Conservation (phyloP, 2,329 filamentous ascomycete species). For the Cladosporium cucumerinum region DNA sequence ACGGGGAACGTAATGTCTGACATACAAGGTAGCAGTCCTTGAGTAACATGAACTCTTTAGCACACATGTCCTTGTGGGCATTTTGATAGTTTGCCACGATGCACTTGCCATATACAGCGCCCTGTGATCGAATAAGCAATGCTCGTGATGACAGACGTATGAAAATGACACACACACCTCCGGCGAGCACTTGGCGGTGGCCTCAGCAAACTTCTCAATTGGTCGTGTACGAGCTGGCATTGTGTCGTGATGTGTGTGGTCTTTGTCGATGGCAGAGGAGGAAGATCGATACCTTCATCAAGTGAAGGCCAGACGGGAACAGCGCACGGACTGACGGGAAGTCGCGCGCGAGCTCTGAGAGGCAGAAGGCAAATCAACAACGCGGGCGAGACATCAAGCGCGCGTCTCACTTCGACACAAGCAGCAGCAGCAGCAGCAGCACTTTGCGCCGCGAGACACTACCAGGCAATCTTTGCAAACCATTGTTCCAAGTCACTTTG, state of each 20-base stretch:
- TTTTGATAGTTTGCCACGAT: conserved; percentile 86
- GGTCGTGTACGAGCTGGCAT: conserved; percentile 54
- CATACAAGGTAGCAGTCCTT: conserved; percentile 77
- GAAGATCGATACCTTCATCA: conserved; percentile 7
- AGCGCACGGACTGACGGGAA: background rate
- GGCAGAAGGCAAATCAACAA: conserved; percentile 9
- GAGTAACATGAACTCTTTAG: conserved; percentile 75
- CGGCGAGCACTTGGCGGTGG: conserved; percentile 61
- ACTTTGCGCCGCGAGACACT: conserved; percentile 6
- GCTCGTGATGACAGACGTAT: background rate
- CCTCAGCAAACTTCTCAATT: conserved; percentile 66
- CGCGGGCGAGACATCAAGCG: background rate
- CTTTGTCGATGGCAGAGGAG: background rate
- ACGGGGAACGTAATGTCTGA: accelerated
- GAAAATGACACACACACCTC: conserved; percentile 51
- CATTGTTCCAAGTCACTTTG: background rate
- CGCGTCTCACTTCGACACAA: conserved; percentile 7
- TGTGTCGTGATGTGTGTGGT: conserved; percentile 9
- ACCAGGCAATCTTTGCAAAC: background rate
- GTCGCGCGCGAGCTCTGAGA: background rate
- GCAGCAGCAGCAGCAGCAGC: background rate
- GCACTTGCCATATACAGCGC: conserved; percentile 84
- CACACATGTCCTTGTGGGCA: conserved; percentile 86
- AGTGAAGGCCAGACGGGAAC: background rate
- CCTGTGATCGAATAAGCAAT: conserved; percentile 49